Conservation (phyloP, 306 rosid genomes). For the Sphenostylis stenocarpa region DNA sequence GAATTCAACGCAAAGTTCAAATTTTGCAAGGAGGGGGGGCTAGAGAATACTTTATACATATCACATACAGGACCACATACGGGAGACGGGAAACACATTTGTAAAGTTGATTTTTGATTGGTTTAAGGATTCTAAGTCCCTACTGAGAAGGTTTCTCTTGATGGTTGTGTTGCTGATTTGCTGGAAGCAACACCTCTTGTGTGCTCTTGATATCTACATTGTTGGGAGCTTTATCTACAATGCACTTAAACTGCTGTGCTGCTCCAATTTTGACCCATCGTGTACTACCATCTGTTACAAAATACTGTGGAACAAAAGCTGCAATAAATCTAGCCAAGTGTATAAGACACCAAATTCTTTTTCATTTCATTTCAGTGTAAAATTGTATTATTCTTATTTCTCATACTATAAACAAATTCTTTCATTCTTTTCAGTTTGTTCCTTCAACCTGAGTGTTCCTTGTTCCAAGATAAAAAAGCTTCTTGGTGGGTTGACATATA, state of each 20-base stretch:
- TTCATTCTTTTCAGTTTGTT: not conserved
- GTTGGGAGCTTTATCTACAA: not conserved
- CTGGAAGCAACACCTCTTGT: slow-evolving; percentile 43
- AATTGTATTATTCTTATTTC: not conserved
- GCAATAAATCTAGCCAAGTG: not conserved
- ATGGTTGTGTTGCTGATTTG: slow-evolving; percentile 27
- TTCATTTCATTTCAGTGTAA: not conserved
- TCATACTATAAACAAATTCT: not conserved
- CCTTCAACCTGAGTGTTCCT: too few species aligned
- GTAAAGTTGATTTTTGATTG: not conserved
- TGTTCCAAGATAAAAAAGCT: too few species aligned
- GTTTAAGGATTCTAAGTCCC: not conserved
- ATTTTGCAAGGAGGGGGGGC: slow-evolving; percentile 6
- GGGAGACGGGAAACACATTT: not conserved
- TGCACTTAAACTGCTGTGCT: not conserved
- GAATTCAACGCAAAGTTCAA: not conserved
- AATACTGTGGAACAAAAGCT: not conserved
- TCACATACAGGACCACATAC: not conserved
- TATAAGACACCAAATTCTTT: not conserved
- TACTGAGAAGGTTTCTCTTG: not conserved
- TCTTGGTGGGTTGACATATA: too few species aligned
- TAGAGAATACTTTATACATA: not conserved
- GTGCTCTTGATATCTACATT: slow-evolving; percentile 28
- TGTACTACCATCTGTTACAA: not conserved
- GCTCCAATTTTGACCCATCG: slow-evolving; percentile 21